Conservation (phyloP, 2,329 filamentous ascomycete species). For the Penicillium frequentans region DNA sequence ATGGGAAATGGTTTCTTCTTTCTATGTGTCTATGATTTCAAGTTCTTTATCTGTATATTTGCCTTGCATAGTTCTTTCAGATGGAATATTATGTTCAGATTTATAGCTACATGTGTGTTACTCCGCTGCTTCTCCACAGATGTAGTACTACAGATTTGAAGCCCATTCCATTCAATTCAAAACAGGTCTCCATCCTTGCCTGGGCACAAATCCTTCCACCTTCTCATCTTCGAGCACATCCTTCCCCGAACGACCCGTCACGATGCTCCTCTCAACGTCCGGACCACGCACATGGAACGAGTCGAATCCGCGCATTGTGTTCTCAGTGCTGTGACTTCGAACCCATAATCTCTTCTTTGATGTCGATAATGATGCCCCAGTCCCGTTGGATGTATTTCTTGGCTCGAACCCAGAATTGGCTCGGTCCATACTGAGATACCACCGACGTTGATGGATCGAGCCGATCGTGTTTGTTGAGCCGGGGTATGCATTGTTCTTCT, state of each 20-base stretch:
- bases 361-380: background rate
- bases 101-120: too few species aligned
- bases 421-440: slow-evolving; percentile 66
- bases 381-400: slow-evolving; percentile 6
- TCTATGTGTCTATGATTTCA: too few species aligned
- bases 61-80: too few species aligned
- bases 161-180: slow-evolving; percentile 13
- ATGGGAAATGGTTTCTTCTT: too few species aligned
- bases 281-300: slow-evolving; percentile 63
- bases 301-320: slow-evolving; percentile 45
- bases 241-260: slow-evolving; percentile 60
- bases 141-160: too few species aligned
- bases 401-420: slow-evolving; percentile 56
- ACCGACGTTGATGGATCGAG: slow-evolving; percentile 66
- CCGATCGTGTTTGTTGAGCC: slow-evolving; percentile 66
- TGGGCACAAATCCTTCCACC: slow-evolving; percentile 55
- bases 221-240: slow-evolving; percentile 65
- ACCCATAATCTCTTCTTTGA: slow-evolving; percentile 29
- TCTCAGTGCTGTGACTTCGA: slow-evolving; percentile 18
- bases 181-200: slow-evolving; percentile 59
- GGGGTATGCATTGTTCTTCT: slow-evolving; percentile 63
- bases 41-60: too few species aligned
- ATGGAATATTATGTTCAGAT: too few species aligned
- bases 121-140: too few species aligned
- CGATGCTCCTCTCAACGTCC: slow-evolving; percentile 63